Percentiles rank a stretch among this genome's conserved stretches.
phyloP scores from a whole-genome alignment of 768 basidiomycete genomes.

The Galerina marginata region DNA sequence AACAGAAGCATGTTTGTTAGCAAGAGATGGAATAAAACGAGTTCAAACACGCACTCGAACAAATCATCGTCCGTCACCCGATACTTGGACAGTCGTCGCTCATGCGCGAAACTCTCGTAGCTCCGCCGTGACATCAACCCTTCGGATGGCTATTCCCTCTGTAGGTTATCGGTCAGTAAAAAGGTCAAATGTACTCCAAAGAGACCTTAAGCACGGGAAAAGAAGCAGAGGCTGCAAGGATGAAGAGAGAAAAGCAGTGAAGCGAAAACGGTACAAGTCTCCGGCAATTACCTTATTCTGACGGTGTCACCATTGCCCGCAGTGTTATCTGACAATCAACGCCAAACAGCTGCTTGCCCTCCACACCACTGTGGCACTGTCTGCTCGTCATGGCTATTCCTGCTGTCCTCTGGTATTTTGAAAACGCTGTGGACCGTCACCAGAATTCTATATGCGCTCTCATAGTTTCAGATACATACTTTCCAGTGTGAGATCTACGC shows the following conservation, averaged over 20 bases:
- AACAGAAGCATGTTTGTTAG: background rate
- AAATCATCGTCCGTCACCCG: constrained; percentile 85
- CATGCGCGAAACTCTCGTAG: constrained; percentile 71
- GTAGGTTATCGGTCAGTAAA: background rate
- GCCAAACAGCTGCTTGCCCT: constrained; percentile 18
- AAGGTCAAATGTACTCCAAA: background rate
- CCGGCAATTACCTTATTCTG: constrained; percentile 13
- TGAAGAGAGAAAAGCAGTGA: background rate
- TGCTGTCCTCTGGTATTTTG: background rate
- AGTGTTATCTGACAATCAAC: constrained; percentile 20
- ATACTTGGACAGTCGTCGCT: constrained; percentile 76
- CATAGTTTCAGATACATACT: too few species aligned
- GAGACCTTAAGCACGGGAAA: background rate
- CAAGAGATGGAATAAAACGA: constrained; percentile 11
- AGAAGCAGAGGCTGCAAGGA: background rate
- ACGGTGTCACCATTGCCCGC: constrained; percentile 6
- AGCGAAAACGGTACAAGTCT: constrained; percentile 13
- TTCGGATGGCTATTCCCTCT: background rate
- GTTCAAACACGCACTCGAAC: constrained; percentile 63
- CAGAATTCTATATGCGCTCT: too few species aligned
- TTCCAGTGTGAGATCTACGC: too few species aligned
- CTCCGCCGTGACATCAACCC: constrained; percentile 73
- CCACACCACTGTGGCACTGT: background rate
- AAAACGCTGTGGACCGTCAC: too few species aligned
- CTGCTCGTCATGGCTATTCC: background rate